These are phyloP conservation scores for Entonaema liquescens DNA, from an alignment of 495 filamentous ascomycete genomes.

Conservation along the genomic window DNA sequence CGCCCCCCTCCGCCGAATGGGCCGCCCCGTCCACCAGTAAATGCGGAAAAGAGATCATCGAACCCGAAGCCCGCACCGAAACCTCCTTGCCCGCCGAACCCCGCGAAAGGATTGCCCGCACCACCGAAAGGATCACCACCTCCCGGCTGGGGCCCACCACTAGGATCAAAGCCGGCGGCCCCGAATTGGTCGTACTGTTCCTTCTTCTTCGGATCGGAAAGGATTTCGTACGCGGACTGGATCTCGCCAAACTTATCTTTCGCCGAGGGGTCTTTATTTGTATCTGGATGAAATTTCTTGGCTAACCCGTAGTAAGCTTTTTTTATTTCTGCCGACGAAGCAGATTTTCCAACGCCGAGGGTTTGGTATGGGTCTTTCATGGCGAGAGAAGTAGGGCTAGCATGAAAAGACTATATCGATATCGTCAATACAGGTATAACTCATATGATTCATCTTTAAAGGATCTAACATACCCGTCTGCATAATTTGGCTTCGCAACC, in stretches of 20 bases:
- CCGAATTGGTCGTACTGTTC: constrained; percentile 91
- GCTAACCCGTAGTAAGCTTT: constrained; percentile 97
- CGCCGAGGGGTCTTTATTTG: constrained; percentile 89
- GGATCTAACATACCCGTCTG: constrained; percentile 39
- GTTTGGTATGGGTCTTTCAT: constrained; percentile 82
- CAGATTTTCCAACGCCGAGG: constrained; percentile 82
- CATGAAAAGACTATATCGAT: constrained; percentile 73
- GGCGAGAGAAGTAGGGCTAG: constrained; percentile 67
- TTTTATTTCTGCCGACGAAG: constrained; percentile 89
- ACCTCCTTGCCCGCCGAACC: constrained; percentile 65
- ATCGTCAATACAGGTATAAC: constrained; percentile 17
- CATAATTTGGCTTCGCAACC: constrained; percentile 12
- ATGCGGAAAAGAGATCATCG: constrained; percentile 92
- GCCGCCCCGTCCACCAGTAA: constrained; percentile 69
- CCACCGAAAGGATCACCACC: constrained; percentile 62
- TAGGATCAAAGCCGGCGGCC: constrained; percentile 85
- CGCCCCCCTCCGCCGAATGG: constrained; percentile 64
- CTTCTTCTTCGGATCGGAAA: constrained; percentile 90
- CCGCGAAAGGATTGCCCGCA: constrained; percentile 70
- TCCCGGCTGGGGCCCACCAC: constrained; percentile 74
- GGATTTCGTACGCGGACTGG: constrained; percentile 89
- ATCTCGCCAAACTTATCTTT: constrained; percentile 95
- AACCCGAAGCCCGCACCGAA: constrained; percentile 89
- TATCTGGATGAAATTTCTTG: constrained; percentile 99
- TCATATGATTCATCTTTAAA: constrained; percentile 1